Percentiles rank a stretch among this genome's conserved stretches.
Conservation (phyloP, 495 filamentous ascomycete species). For the Neurospora tetraspora region DNA sequence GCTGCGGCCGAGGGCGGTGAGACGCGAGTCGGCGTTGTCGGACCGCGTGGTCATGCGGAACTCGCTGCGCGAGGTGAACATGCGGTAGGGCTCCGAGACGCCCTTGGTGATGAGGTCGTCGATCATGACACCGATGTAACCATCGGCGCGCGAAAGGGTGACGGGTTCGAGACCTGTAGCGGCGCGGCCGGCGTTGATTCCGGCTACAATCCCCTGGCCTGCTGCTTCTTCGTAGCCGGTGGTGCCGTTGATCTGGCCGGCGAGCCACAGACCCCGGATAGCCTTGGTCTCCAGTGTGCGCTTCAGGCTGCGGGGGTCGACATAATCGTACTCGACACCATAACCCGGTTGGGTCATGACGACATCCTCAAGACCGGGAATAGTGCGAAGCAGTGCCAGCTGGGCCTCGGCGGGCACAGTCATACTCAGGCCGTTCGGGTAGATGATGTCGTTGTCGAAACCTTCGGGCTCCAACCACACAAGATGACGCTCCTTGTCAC, state of each 20-base stretch:
- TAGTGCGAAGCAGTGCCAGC: slow-evolving; percentile 70
- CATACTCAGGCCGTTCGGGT: slow-evolving; percentile 96
- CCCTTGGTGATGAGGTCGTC: slow-evolving; percentile 97
- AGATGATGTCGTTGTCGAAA: slow-evolving; percentile 81
- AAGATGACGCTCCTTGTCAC: slow-evolving; percentile 65
- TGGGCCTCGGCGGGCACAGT: slow-evolving; percentile 84
- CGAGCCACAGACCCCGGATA: slow-evolving; percentile 81
- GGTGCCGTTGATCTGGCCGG: slow-evolving; percentile 96
- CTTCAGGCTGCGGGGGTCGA: slow-evolving; percentile 80
- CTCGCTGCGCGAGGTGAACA: slow-evolving; percentile 96
- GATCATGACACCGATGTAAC: slow-evolving; percentile 98
- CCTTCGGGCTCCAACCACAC: slow-evolving; percentile 98
- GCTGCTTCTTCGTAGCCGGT: slow-evolving; percentile 98
- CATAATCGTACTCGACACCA: slow-evolving; percentile 97
- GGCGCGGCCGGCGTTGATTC: slow-evolving; percentile 81
- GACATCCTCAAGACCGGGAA: slow-evolving; percentile 79
- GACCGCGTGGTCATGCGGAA: slow-evolving; percentile 85
- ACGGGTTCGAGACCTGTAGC: slow-evolving; percentile 54
- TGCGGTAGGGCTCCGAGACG: slow-evolving; percentile 92
- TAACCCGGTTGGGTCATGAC: slow-evolving; percentile 94
- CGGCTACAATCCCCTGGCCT: slow-evolving; percentile 85
- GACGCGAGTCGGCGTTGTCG: slow-evolving; percentile 85
- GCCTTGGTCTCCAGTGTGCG: slow-evolving; percentile 88
- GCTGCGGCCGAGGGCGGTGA: slow-evolving; percentile 67
- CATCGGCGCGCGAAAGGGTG: slow-evolving; percentile 70